phyloP scores from a whole-genome alignment of 371 early-diverging fungal genomes.

The Syncephalis plumigaleata region DNA sequence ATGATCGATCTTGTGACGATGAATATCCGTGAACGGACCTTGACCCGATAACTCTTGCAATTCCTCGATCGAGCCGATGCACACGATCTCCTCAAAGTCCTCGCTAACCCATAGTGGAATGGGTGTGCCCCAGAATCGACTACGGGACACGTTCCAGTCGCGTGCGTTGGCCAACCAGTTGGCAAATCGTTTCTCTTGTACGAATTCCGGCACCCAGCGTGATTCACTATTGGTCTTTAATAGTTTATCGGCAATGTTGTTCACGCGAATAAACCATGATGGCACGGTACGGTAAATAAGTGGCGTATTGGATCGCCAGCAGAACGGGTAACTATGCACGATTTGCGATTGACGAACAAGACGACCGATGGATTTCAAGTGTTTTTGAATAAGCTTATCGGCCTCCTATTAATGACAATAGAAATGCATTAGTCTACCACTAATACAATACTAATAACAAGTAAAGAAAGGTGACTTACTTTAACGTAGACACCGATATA shows the following conservation, averaged over 20 bases:
- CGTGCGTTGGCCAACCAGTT: slow-evolving; percentile 98
- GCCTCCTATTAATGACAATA: slow-evolving; percentile 39
- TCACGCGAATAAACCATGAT: slow-evolving; percentile 97
- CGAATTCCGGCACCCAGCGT: slow-evolving; percentile 96
- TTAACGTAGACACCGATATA: slow-evolving; percentile 90
- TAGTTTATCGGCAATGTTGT: slow-evolving; percentile 70
- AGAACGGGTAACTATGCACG: slow-evolving; percentile 89
- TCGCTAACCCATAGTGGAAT: slow-evolving; percentile 98
- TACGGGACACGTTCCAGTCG: slow-evolving; percentile 99
- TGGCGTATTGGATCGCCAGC: slow-evolving; percentile 97
- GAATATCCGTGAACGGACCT: slow-evolving; percentile 86
- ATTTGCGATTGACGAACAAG: slow-evolving; percentile 80
- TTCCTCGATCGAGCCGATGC: slow-evolving; percentile 93
- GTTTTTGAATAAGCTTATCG: slow-evolving; percentile 92
- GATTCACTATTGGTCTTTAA: slow-evolving; percentile 81
- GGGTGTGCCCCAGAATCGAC: slow-evolving; percentile 99
- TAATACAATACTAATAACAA: too few species aligned
- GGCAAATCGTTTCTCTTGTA: slow-evolving; percentile 96
- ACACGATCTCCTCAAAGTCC: slow-evolving; percentile 85
- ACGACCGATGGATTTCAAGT: slow-evolving; percentile 65
- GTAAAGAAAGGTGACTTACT: slow-evolving; percentile 6
- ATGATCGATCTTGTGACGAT: slow-evolving; percentile 96
- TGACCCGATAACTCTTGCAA: slow-evolving; percentile 84
- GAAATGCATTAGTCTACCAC: too few species aligned
- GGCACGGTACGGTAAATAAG: slow-evolving; percentile 98